Conservation (phyloP, 108 stramenopile genomes). For the Parietichytrium sp. region DNA sequence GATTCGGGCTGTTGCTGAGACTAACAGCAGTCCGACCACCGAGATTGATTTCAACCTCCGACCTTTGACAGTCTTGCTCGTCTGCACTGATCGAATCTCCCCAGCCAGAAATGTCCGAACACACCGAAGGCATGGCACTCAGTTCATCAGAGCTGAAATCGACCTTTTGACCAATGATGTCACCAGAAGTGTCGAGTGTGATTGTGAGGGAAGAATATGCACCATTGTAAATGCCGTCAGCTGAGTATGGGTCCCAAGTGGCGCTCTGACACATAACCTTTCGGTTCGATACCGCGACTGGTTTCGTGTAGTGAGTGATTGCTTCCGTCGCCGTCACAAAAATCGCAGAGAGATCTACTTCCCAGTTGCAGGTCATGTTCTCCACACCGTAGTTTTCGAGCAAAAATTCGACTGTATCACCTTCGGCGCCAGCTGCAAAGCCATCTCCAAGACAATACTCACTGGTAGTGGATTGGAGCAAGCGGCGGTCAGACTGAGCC, state of each 20-base stretch:
- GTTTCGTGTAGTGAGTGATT: too few species aligned
- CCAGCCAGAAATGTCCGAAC: neutral
- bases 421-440: neutral
- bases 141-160: slow-evolving; percentile 9
- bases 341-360: too few species aligned
- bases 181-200: neutral
- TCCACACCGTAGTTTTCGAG: neutral
- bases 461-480: neutral
- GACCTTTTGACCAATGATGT: neutral
- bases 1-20: too few species aligned
- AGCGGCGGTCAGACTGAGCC: slow-evolving; percentile 11
- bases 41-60: neutral
- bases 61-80: neutral
- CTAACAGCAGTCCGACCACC: slow-evolving; percentile 26
- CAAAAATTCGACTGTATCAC: neutral
- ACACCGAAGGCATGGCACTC: too few species aligned
- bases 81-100: too few species aligned
- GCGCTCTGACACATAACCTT: too few species aligned
- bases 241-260: neutral
- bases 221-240: neutral
- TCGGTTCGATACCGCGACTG: too few species aligned
- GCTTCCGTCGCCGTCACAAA: too few species aligned
- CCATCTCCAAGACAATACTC: slow-evolving; percentile 19
- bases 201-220: slow-evolving; percentile 10
- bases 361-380: too few species aligned